phyloP scores from a whole-genome alignment of 768 basidiomycete genomes.

The Rhodotorula kratochvilovae region DNA sequence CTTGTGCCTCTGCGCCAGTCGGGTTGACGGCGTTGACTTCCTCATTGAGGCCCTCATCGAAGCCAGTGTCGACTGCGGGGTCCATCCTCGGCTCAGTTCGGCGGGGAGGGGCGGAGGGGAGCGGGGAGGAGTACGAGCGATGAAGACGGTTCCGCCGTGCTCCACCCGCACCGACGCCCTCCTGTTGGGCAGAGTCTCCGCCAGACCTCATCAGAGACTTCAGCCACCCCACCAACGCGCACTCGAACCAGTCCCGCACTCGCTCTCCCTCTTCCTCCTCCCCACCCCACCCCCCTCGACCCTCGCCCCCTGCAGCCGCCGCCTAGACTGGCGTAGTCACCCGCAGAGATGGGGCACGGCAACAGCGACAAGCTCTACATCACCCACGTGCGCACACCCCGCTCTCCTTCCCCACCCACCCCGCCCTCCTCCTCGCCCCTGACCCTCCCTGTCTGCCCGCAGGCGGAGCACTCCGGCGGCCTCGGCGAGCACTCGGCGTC shows the following conservation, averaged over 20 bases:
- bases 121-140: not conserved
- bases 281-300: too few species aligned
- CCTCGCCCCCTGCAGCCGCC: not conserved
- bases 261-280: not conserved
- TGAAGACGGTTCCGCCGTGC: not conserved
- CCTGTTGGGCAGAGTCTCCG: too few species aligned
- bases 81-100: slow-evolving; percentile 1
- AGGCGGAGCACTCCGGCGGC: slow-evolving; percentile 75
- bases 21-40: slow-evolving; percentile 19
- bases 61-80: slow-evolving; percentile 7
- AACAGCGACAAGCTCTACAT: slow-evolving; percentile 61
- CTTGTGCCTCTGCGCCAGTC: not conserved
- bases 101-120: not conserved
- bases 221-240: too few species aligned
- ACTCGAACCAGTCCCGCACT: not conserved
- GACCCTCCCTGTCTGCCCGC: slow-evolving; percentile 40
- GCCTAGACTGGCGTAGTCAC: fast-evolving
- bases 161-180: too few species aligned
- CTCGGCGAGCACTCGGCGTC: slow-evolving; percentile 71
- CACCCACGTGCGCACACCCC: slow-evolving; percentile 49
- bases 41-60: slow-evolving; percentile 9
- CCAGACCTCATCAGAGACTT: too few species aligned
- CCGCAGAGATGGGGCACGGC: slow-evolving; percentile 9
- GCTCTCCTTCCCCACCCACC: too few species aligned
- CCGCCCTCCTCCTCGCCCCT: not conserved